A percentile compares a stretch with the other conserved stretches of the same genome.
Conservation (phyloP, 2,329 filamentous ascomycete genomes). For the Aspergillus quadrilineatus region DNA sequence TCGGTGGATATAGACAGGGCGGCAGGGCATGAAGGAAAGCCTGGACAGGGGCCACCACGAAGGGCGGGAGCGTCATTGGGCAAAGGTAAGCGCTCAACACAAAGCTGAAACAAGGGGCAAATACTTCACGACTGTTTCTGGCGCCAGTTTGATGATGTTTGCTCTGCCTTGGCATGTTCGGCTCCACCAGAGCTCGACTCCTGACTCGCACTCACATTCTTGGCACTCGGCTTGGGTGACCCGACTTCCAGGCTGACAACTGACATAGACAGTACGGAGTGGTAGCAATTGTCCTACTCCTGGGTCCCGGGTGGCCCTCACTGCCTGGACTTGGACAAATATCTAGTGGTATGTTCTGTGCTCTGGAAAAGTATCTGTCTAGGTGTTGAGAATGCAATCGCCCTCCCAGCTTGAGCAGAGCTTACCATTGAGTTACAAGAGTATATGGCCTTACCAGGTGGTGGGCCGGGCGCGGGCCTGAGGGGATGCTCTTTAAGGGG, state of each 20-base stretch:
- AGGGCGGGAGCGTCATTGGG: slow-evolving; percentile 21
- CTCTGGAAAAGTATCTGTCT: no score
- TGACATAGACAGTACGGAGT: background rate
- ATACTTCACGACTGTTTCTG: slow-evolving; percentile 35
- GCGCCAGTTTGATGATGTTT: slow-evolving; percentile 36
- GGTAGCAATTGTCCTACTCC: no score
- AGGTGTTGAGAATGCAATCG: no score
- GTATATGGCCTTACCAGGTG: no score
- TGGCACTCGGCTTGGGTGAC: background rate
- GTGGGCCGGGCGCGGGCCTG: background rate
- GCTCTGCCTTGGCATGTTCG: slow-evolving; percentile 26
- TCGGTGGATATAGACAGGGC: background rate
- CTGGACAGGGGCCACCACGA: background rate
- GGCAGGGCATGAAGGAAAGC: background rate
- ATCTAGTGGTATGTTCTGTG: no score
- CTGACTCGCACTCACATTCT: slow-evolving; percentile 3
- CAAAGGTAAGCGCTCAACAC: slow-evolving; percentile 33
- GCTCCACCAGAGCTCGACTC: slow-evolving; percentile 10
- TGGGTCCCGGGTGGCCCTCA: no score
- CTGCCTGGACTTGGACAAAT: no score
- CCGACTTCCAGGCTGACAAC: background rate
- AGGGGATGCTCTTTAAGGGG: background rate
- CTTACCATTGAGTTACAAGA: no score
- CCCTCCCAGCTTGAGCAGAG: no score
- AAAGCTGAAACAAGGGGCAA: slow-evolving; percentile 35